phyloP scores from a whole-genome alignment of 2,329 filamentous ascomycete genomes.

The Calonectria pteridis region DNA sequence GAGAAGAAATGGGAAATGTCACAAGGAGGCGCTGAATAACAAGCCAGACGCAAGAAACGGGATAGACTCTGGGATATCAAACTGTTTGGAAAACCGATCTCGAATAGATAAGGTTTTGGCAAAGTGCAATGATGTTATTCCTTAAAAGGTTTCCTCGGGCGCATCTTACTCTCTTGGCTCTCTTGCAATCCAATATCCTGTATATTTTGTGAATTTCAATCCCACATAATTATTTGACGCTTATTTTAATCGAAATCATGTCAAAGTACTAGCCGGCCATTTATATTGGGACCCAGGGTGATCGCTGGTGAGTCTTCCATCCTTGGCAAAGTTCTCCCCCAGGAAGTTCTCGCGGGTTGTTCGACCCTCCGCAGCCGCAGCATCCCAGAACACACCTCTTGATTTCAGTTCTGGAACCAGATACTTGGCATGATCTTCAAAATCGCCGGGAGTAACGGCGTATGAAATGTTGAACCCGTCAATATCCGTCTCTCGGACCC shows the following conservation, averaged over 20 bases:
- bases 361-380: background rate
- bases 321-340: background rate
- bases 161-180: too few relatives aligned
- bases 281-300: conserved; percentile 22
- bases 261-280: background rate
- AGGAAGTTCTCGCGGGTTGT: conserved; percentile 26
- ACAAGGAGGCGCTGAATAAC: too few relatives aligned
- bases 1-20: too few relatives aligned
- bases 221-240: too few relatives aligned
- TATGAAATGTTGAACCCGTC: conserved; percentile 36
- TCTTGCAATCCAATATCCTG: too few relatives aligned
- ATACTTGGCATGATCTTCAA: conserved; percentile 29
- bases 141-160: too few relatives aligned
- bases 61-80: too few relatives aligned
- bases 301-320: conserved; percentile 6
- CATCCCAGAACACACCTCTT: conserved; percentile 22
- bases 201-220: too few relatives aligned
- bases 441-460: conserved; percentile 23
- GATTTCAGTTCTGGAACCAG: conserved; percentile 27
- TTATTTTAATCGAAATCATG: background rate
- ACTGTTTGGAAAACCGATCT: too few relatives aligned
- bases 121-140: too few relatives aligned
- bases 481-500: conserved; percentile 28
- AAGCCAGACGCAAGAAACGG: too few relatives aligned
- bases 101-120: too few relatives aligned